Percentiles rank a stretch among this genome's conserved stretches.
These are phyloP conservation scores for Fusarium mangiferae DNA, from an alignment of 2,329 filamentous ascomycete genomes.

Conservation along the genomic window DNA sequence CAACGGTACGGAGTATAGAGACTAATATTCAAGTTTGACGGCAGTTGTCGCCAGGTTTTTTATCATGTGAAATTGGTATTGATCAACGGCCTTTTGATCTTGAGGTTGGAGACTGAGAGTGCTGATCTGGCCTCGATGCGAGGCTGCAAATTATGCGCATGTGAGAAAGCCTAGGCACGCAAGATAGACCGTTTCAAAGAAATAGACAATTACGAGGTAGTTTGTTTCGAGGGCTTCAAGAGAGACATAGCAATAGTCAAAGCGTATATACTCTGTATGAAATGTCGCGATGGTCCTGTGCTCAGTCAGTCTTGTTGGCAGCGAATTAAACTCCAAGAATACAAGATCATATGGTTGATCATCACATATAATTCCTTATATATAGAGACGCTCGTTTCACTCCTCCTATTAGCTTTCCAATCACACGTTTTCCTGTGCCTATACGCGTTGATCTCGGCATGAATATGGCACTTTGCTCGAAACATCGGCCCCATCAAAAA, in stretches of 20 bases:
- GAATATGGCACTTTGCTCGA: constrained; percentile 17
- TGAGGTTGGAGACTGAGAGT: background rate
- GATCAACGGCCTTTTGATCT: background rate
- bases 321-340: background rate
- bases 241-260: background rate
- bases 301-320: background rate
- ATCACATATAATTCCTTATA: background rate
- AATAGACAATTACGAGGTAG: background rate
- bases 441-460: constrained; percentile 6
- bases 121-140: constrained; percentile 8
- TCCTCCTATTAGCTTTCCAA: background rate
- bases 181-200: constrained; percentile 11
- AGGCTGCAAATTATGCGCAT: constrained; percentile 6
- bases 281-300: background rate
- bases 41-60: background rate
- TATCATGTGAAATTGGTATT: background rate
- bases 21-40: background rate
- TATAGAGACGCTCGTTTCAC: background rate
- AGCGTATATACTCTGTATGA: background rate
- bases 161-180: background rate
- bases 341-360: background rate
- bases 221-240: constrained; percentile 9
- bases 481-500: constrained; percentile 11
- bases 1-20: background rate
- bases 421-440: background rate